Conservation (phyloP, 1,284 basidiomycete species). For the Cryptococcus hybrid region DNA sequence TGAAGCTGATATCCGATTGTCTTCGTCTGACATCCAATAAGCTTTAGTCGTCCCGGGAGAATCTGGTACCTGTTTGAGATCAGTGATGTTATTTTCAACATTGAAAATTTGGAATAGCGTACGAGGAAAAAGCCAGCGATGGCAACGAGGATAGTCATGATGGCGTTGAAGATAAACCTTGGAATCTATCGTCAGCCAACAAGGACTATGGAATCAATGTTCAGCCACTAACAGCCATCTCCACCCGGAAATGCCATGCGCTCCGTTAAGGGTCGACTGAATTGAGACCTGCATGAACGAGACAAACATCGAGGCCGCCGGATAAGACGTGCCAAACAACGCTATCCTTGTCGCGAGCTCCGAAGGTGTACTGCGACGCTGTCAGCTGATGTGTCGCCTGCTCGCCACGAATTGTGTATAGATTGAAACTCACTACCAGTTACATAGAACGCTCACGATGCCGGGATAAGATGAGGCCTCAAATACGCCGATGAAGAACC, state of each 20-base stretch:
- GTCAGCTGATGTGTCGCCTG: neutral
- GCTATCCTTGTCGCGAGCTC: neutral
- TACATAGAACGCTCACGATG: neutral
- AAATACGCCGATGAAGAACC: slow-evolving; percentile 38
- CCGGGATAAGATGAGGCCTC: slow-evolving; percentile 29
- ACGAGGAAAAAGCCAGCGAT: too few species aligned
- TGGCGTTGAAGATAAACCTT: too few species aligned
- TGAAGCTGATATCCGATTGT: too few species aligned
- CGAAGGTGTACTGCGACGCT: neutral
- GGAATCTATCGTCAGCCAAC: too few species aligned
- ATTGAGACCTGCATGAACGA: neutral
- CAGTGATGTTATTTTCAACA: neutral
- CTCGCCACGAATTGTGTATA: neutral
- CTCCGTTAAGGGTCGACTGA: neutral
- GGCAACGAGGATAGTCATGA: too few species aligned
- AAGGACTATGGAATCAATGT: too few species aligned
- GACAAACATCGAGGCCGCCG: neutral
- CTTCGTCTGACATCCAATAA: too few species aligned
- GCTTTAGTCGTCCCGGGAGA: neutral
- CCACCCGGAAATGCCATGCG: too few species aligned
- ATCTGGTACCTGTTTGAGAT: neutral
- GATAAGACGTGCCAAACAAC: neutral
- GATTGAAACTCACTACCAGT: neutral
- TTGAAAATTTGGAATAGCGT: too few species aligned
- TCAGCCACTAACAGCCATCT: too few species aligned